Conservation (phyloP, 306 rosid species). For the Quercus variabilis region DNA sequence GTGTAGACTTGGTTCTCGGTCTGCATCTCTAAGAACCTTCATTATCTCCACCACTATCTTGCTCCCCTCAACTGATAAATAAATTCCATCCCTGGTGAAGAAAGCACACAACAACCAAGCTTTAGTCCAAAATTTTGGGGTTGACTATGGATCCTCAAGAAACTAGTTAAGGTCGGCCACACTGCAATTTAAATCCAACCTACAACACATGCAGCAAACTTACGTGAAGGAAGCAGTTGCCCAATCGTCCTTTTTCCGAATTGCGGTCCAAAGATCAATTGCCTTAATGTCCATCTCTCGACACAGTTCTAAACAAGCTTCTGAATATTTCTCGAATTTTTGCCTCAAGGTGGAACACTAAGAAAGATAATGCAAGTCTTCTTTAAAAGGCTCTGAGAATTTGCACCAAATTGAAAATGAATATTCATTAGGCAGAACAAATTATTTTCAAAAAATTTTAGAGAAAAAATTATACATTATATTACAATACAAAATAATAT, state of each 20-base stretch:
- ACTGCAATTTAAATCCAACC: neutral
- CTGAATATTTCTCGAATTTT: constrained; percentile 49
- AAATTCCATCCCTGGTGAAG: constrained; percentile 66
- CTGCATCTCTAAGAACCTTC: constrained; percentile 52
- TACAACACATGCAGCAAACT: constrained; percentile 20
- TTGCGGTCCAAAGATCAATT: constrained; percentile 53
- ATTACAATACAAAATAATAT: no score
- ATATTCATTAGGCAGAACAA: neutral
- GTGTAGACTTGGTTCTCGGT: constrained; percentile 60
- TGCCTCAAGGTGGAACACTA: constrained; percentile 55
- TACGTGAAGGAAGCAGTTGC: constrained; percentile 51
- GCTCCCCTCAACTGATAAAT: constrained; percentile 61
- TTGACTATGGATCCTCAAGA: neutral
- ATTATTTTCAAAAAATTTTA: no score
- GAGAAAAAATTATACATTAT: no score
- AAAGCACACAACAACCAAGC: neutral
- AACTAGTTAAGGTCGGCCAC: no score
- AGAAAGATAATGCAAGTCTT: constrained; percentile 62
- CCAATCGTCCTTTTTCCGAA: constrained; percentile 57
- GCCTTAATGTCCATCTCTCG: constrained; percentile 49
- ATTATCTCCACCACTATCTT: constrained; percentile 60
- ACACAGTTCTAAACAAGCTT: constrained; percentile 71
- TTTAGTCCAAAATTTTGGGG: neutral
- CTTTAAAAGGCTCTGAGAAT: constrained; percentile 48
- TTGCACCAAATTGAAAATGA: neutral